Base-by-base conservation (phyloP, 495 filamentous ascomycete genomes). In the Glonium stellatum region DNA sequence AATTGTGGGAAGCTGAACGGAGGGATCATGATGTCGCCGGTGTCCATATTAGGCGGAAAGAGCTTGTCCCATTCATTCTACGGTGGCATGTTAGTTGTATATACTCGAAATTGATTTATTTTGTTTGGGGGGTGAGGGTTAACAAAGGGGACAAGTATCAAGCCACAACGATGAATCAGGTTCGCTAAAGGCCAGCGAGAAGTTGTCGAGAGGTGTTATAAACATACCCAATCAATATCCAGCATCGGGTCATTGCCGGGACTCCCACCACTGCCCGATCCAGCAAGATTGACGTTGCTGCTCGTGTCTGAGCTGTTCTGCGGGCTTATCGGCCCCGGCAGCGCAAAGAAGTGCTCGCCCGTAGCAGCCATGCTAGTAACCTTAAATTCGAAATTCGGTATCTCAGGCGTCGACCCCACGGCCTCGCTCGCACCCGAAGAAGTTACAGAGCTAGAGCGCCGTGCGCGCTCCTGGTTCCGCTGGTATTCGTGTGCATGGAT, bases 221-320 rank as follows among this genome's bases (percentile, higher is more conserved):
- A 22, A 60, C 67, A 59, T 41, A 69, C 67, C 67, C 67, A 70
- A 42, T 67, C 67, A 61, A 70, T 70, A 55, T 70, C 67, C 11
- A 63, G 55, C 23, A 68, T 44, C 4, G 22, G 42, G 41, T 58
- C 58, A 21, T 47, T 46, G 51, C 62, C 34, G n/a, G 55, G 22
- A 12, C 62, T 11, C n/a, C 21, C 12, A 15, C 42, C 22, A 31
- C 39, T 27, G 12, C 35, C 27, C 19, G 48, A 9, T 2, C 48
- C 48, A 4, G 21, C 19, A 31, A 25, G 21, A 15, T 51, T 51
- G 13, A 15, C 9, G 13, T 27, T 51, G 18, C 25, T 27, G 48
- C 48, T 51, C 48, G 25, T 51, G 21, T 51, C 48, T 1, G 18
- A 23, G 4, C 48, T 23, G 15, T 51, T 18, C 48, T 15, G 21